Evolutionary conservation across 352 stramenopile species (phyloP), one percentile per base, ranked within the genome.

Genomic region (Globisporangium sylvaticum): DNA sequence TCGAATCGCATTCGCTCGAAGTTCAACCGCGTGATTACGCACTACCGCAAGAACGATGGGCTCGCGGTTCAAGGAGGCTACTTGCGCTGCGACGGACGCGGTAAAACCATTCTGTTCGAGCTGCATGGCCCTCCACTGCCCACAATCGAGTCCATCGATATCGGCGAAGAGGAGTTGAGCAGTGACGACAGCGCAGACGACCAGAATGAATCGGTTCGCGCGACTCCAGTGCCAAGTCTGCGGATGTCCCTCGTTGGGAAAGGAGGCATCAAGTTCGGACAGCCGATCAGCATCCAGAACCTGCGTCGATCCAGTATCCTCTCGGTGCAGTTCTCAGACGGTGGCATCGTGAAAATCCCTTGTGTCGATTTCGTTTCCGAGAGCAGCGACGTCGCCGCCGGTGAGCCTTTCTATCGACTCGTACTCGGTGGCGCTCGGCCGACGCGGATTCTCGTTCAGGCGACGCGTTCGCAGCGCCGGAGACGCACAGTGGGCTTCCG

Each of bases 11-110:
- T 88, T 27, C 82, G 84, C 24, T 91, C 82, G 46, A 93, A 92
- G 69, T 92, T 95, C 66, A 92, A 95, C 39, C 85, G 83, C 34
- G 79, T 95, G 25, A 82, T 95, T 55, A 94, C 85, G 14, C 83
- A 92, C 61, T 91, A 87, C 39, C 80, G 80, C 65, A 92, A 93
- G 71, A 83, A 80, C 48, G 87, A 90, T 46, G 57, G 31, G 1
- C 63, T 72, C 2, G 65, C 72, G n/a, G 81, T 89, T 0, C 81
- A 85, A 62, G 87, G 87, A 12, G 82, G 82, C 1, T 92, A 82
- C 62, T 71, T 95, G 58, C 73, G 87, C 4, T 95, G 87, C 64
- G 84, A 95, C 52, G 87, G 87, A 32, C 78, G 81, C 22, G 87
- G 84, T 4, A 92, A 91, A 60, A 77, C 81, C 0, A 84, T 93